Conservation (phyloP, 2,329 filamentous ascomycete species). For the Teratosphaeria pseudoeucalypti region DNA sequence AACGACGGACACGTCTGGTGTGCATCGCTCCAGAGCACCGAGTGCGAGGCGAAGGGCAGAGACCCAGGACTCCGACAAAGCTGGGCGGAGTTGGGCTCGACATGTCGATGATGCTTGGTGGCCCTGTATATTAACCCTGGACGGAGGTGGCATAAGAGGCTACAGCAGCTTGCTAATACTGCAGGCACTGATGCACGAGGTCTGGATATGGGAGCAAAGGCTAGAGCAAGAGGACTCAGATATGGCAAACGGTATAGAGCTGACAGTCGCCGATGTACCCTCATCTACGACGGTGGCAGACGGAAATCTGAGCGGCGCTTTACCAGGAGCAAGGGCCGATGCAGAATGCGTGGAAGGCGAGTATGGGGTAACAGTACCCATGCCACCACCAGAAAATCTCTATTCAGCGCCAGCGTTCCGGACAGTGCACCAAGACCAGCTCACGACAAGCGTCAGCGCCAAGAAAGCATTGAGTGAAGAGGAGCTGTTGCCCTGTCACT, state of each 20-base stretch:
- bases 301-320: background rate
- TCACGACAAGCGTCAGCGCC: slow-evolving; percentile 10
- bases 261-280: background rate
- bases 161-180: slow-evolving; percentile 42
- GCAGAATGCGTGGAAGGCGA: slow-evolving; percentile 8
- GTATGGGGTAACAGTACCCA: slow-evolving; percentile 5
- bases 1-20: slow-evolving; percentile 1
- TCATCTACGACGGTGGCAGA: background rate
- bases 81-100: slow-evolving; percentile 34
- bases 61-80: slow-evolving; percentile 29
- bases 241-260: slow-evolving; percentile 1
- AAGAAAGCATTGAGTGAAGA: slow-evolving; percentile 28
- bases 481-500: slow-evolving; percentile 40
- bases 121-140: slow-evolving; percentile 37
- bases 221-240: slow-evolving; percentile 29
- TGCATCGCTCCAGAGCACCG: slow-evolving; percentile 9
- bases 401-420: slow-evolving; percentile 7
- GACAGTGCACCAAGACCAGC: slow-evolving; percentile 9
- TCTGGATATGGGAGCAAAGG: slow-evolving; percentile 34
- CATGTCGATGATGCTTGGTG: slow-evolving; percentile 37
- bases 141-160: slow-evolving; percentile 43
- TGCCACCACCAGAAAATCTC: background rate
- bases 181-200: slow-evolving; percentile 38
- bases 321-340: background rate
- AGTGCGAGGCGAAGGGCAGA: slow-evolving; percentile 20